Percentiles rank a stretch among this genome's conserved stretches.
These are phyloP conservation scores for Erucastrum elatum DNA, from an alignment of 345 rosid species.

Conservation along the genomic window DNA sequence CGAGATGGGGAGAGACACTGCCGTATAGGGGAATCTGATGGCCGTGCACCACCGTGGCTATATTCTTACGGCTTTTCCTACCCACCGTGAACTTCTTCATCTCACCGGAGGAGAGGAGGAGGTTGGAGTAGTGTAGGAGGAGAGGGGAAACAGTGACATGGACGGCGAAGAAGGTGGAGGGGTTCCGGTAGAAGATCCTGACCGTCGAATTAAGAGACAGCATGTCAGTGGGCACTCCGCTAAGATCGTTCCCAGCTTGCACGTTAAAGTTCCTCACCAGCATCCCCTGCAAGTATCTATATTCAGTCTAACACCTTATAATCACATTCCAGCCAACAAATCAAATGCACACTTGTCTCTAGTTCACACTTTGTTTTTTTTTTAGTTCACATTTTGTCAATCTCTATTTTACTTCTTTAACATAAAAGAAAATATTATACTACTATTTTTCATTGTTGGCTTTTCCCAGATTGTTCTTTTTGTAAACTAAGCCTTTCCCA, in stretches of 20 bases:
- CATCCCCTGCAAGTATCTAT: constrained; percentile 53
- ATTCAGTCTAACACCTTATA: not conserved
- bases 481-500: not conserved
- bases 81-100: constrained; percentile 77
- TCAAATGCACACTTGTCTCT: not conserved
- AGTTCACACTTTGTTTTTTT: constrained; percentile 6
- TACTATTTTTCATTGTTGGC: constrained; percentile 8
- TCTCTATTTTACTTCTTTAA: not conserved
- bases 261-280: constrained; percentile 75
- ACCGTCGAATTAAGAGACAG: constrained; percentile 88
- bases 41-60: constrained; percentile 58
- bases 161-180: constrained; percentile 83
- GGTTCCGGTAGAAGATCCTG: constrained; percentile 72
- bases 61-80: constrained; percentile 50
- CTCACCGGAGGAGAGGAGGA: constrained; percentile 77
- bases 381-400: not conserved
- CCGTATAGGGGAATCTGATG: constrained; percentile 87
- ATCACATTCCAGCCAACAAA: not conserved
- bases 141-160: constrained; percentile 85
- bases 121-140: constrained; percentile 74
- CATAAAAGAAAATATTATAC: not conserved
- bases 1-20: constrained; percentile 52
- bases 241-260: constrained; percentile 82
- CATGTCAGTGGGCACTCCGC: constrained; percentile 97
- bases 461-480: constrained; percentile 27